Percentiles rank a stretch among this genome's conserved stretches.
Conservation (phyloP, 495 filamentous ascomycete species). For the Aspergillus hancockii region DNA sequence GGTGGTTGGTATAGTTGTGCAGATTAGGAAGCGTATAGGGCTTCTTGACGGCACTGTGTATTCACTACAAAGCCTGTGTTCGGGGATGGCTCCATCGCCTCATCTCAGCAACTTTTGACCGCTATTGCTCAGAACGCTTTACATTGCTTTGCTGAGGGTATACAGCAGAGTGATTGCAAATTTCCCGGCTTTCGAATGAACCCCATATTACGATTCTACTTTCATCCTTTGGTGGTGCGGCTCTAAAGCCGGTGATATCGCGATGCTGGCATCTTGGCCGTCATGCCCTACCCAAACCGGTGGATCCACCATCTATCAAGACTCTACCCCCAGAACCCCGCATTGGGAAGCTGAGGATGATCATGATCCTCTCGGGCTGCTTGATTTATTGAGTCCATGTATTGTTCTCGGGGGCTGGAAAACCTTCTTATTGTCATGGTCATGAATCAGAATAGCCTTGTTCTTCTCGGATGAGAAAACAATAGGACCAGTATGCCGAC, state of each 20-base stretch:
- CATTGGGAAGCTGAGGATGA: not conserved
- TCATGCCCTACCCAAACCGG: not conserved
- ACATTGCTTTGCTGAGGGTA: not conserved
- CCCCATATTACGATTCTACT: not conserved
- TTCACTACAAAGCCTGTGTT: slow-evolving; percentile 1
- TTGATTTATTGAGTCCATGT: not conserved
- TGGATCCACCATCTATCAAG: not conserved
- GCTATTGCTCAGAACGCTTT: not conserved
- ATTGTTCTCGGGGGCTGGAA: not conserved
- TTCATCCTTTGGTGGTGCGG: not conserved
- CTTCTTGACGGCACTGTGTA: not conserved
- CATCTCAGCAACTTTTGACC: not conserved
- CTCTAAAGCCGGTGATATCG: not conserved
- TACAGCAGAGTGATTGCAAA: not conserved
- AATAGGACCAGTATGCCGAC: not conserved
- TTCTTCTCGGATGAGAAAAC: not conserved
- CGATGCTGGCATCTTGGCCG: not conserved
- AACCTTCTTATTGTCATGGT: not conserved
- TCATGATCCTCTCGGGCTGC: not conserved
- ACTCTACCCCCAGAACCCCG: not conserved
- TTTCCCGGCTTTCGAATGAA: not conserved
- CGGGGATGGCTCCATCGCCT: not conserved
- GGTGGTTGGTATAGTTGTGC: slow-evolving; percentile 4
- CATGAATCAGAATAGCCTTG: not conserved
- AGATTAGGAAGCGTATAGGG: slow-evolving; percentile 3